Base-by-base conservation (phyloP, 208 protist species). In the Acanthamoeba quina region DNA sequence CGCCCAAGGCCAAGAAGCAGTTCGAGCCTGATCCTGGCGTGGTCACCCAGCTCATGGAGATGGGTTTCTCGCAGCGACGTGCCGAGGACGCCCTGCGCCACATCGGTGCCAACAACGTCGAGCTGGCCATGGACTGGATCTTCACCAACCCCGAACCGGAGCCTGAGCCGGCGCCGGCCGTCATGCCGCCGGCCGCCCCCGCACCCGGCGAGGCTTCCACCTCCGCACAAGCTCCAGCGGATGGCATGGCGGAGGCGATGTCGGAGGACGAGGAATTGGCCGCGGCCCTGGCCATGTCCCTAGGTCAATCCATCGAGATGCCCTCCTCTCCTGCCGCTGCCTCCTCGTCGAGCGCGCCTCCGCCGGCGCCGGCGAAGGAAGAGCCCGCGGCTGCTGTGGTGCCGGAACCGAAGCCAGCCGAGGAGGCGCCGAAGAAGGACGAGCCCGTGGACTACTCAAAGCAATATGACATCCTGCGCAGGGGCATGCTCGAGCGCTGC, bases 221-320 rank as follows among this genome's bases (percentile, higher is more conserved):
- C 7, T 0, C 47, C 0, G 80, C 26, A 49, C 10, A 31, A 11
- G 21, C 5, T 21, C 29, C 13, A 15, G 4, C 41, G 0, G 37
- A 78, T 9, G 70, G 26, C 4, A 62, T 90, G 82, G 19, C 54
- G 1, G 82, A 90, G 54, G 60, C 13, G 17, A 60, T 90, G 52
- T 47, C 54, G 6, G 88, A 92, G 44, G 88, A 92, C 49, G 88
- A 92, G 31, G 88, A 92, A 26, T 44, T 92, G 19, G 88, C 88
- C n/a, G 88, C 88, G 49, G 88, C 88, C 44, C 68, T 92, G 41
- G 88, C 88, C 44, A 92, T 92, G 88, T 92, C 88, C 1, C 52
- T 92, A 2, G 88, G 88, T 41, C 64, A 92, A 62, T 31, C 58
- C 11, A 54, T 92, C 31, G 64, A 54, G 13, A 62, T 34, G 70